Evolutionary conservation across 2,329 filamentous ascomycete species (phyloP).

Genomic region (Colletotrichum cuscutae): DNA sequence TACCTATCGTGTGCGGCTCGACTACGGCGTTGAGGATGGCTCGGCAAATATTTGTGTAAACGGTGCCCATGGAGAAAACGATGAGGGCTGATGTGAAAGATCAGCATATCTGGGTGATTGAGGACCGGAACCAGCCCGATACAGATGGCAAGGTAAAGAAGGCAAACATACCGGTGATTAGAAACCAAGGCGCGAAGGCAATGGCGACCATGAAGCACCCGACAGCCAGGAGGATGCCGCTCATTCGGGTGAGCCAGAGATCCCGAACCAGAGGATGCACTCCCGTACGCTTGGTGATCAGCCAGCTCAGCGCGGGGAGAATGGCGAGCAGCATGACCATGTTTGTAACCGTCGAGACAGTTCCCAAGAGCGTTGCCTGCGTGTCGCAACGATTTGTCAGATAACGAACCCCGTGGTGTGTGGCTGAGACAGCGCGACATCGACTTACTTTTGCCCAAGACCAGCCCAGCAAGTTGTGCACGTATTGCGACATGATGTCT

Average conservation of each 20-base stretch:
- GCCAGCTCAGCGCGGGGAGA: constrained; percentile 47
- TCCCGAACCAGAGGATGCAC: constrained; percentile 50
- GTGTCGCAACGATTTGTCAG: not conserved
- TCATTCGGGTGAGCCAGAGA: constrained; percentile 50
- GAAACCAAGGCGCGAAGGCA: constrained; percentile 46
- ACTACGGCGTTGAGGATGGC: constrained; percentile 64
- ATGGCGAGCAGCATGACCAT: constrained; percentile 51
- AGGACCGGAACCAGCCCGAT: not conserved
- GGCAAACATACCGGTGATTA: constrained; percentile 38
- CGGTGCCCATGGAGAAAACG: constrained; percentile 56
- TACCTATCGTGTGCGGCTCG: constrained; percentile 63
- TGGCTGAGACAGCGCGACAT: not conserved
- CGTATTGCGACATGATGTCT: constrained; percentile 60
- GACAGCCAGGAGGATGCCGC: constrained; percentile 42
- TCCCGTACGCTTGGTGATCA: constrained; percentile 44
- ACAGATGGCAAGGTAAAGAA: too few species aligned
- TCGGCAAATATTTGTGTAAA: constrained; percentile 55
- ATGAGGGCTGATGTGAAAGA: constrained; percentile 48
- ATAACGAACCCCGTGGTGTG: not conserved
- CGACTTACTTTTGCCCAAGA: constrained; percentile 53
- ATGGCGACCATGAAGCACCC: constrained; percentile 51
- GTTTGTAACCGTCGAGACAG: constrained; percentile 49
- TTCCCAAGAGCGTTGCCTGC: constrained; percentile 54
- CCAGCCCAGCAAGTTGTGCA: constrained; percentile 61
- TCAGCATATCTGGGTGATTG: not conserved